These are phyloP conservation scores for Pontederia crassipes DNA, from an alignment of 176 grass and related monocot genomes.

Conservation along the genomic window DNA sequence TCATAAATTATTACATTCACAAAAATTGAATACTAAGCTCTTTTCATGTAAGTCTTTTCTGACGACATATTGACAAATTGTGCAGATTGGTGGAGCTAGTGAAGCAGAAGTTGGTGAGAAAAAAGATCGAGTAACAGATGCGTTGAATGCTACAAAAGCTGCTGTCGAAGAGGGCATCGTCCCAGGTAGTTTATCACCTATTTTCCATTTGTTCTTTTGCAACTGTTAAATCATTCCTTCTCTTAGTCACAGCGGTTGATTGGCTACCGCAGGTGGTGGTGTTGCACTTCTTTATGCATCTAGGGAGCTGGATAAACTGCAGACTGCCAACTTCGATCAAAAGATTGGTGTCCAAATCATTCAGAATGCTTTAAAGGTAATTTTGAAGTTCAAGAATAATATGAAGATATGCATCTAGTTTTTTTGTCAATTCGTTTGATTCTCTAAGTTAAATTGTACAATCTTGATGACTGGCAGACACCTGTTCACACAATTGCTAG, in stretches of 20 bases:
- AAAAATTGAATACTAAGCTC: background rate
- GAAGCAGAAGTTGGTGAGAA: conserved; percentile 49
- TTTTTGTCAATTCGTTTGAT: background rate
- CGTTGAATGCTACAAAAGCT: conserved; percentile 51
- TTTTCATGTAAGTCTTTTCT: background rate
- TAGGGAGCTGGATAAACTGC: conserved; percentile 17
- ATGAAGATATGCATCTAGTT: background rate
- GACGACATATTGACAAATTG: background rate
- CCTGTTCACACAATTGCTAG: conserved; percentile 17
- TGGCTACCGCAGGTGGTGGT: conserved; percentile 14
- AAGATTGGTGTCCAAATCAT: conserved; percentile 27
- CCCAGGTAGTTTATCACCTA: conserved; percentile 19
- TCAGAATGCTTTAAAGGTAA: conserved; percentile 20
- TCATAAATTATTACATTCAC: background rate
- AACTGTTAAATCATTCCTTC: background rate
- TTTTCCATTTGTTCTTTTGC: background rate
- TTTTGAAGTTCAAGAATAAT: background rate
- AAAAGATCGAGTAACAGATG: conserved; percentile 50
- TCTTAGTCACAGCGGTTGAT: background rate
- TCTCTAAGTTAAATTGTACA: background rate
- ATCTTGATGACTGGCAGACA: background rate
- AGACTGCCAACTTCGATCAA: conserved; percentile 24
- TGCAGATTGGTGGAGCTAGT: conserved; percentile 46
- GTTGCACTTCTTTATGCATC: conserved; percentile 28
- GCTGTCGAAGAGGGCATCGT: conserved; percentile 57